These are phyloP conservation scores for Botrytis fabae DNA, from an alignment of 2,329 filamentous ascomycete genomes.

Conservation along the genomic window DNA sequence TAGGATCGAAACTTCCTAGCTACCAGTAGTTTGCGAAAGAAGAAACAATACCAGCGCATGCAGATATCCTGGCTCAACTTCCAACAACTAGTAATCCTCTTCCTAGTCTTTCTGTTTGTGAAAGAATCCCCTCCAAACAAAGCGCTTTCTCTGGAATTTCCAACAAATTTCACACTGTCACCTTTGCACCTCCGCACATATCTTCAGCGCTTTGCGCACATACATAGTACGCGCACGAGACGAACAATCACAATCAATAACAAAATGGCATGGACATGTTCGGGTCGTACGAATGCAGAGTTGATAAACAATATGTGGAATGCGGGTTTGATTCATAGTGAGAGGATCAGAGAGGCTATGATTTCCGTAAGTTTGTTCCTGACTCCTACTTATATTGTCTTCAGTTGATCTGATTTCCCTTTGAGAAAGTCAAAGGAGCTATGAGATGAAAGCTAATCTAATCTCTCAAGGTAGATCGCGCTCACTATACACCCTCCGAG, in stretches of 20 bases:
- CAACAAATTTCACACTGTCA: neutral
- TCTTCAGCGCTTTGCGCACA: neutral
- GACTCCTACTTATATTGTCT: constrained; percentile 14
- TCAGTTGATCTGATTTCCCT: constrained; percentile 10
- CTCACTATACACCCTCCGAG: constrained; percentile 75
- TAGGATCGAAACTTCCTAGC: neutral
- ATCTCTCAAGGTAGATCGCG: constrained; percentile 74
- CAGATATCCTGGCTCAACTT: neutral
- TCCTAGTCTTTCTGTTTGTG: neutral
- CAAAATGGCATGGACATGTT: constrained; percentile 89
- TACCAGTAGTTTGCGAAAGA: neutral
- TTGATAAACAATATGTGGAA: constrained; percentile 76
- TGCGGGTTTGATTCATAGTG: constrained; percentile 70
- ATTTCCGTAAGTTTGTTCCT: constrained; percentile 53
- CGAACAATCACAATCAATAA: neutral
- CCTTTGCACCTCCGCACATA: neutral
- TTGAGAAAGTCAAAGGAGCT: neutral
- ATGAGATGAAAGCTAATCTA: constrained; percentile 12
- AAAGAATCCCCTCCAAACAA: neutral
- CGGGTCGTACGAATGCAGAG: constrained; percentile 70
- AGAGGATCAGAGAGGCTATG: constrained; percentile 77
- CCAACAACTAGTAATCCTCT: neutral
- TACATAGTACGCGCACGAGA: neutral
- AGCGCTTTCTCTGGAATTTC: neutral
- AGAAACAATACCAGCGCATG: neutral